Conservation (phyloP, 345 rosid species). For the Zanthoxylum bungeanum region DNA sequence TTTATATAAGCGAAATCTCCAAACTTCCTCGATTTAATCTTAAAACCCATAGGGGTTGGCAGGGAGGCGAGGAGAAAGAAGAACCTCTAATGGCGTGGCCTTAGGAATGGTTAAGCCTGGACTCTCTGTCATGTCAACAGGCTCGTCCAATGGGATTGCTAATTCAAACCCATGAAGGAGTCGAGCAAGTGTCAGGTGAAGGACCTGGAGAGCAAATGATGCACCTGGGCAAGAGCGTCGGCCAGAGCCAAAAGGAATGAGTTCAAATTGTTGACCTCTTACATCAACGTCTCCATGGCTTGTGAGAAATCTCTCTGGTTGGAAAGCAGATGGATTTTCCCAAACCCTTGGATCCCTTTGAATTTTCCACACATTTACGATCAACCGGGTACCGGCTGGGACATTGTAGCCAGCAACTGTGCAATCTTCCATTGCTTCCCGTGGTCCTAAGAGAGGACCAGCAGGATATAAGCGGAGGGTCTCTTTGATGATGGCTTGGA, state of each 20-base stretch:
- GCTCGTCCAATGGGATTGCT: conserved; percentile 12
- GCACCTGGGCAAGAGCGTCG: conserved; percentile 50
- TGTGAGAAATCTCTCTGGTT: conserved; percentile 51
- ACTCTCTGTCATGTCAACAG: conserved; percentile 40
- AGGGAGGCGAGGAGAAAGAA: conserved; percentile 39
- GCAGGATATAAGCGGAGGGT: conserved; percentile 58
- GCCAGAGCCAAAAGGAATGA: conserved; percentile 51
- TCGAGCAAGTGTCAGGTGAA: conserved; percentile 37
- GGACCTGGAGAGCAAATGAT: conserved; percentile 37
- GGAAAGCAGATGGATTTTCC: conserved; percentile 37
- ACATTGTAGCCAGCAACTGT: conserved; percentile 39
- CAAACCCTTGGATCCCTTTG: conserved; percentile 41
- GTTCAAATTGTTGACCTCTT: conserved; percentile 42
- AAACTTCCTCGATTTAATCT: not conserved
- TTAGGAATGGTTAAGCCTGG: conserved; percentile 41
- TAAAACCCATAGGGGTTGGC: conserved; percentile 9
- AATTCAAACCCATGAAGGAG: conserved; percentile 44
- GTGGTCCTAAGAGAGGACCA: conserved; percentile 48
- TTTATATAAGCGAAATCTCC: not conserved
- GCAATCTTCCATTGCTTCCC: conserved; percentile 52
- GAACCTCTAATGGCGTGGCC: conserved; percentile 44
- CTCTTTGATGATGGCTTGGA: conserved; percentile 65
- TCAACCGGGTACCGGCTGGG: conserved; percentile 42
- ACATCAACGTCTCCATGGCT: conserved; percentile 33
- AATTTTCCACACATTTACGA: conserved; percentile 53